Evolutionary conservation across 495 filamentous ascomycete species (phyloP).

Genomic region (Chlorociboria aeruginascens): DNA sequence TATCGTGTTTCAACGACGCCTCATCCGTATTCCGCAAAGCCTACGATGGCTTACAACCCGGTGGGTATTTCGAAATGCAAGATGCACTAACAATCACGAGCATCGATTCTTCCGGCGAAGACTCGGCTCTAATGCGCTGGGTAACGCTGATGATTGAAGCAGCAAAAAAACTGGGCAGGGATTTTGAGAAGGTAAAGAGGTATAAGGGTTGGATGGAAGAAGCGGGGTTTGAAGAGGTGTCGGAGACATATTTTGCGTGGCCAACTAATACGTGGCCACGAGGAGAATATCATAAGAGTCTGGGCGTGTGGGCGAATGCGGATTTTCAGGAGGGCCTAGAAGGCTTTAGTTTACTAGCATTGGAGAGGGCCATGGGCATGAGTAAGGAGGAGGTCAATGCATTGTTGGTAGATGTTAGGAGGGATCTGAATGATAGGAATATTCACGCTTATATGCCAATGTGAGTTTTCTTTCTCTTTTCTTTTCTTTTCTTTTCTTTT

Average conservation of each 20-base stretch:
- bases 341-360: slow-evolving; percentile 24
- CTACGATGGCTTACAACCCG: slow-evolving; percentile 23
- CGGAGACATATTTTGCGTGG: slow-evolving; percentile 35
- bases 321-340: slow-evolving; percentile 34
- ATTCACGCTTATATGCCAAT: slow-evolving; percentile 4
- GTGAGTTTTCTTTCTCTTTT: slow-evolving; percentile 1
- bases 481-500: neutral
- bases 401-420: slow-evolving; percentile 36
- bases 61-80: slow-evolving; percentile 37
- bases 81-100: slow-evolving; percentile 24
- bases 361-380: slow-evolving; percentile 33
- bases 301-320: slow-evolving; percentile 29
- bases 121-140: slow-evolving; percentile 21
- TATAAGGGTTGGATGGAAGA: slow-evolving; percentile 27
- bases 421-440: slow-evolving; percentile 28
- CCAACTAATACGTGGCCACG: slow-evolving; percentile 38
- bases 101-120: slow-evolving; percentile 14
- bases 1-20: slow-evolving; percentile 28
- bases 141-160: slow-evolving; percentile 17
- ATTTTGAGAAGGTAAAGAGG: slow-evolving; percentile 4
- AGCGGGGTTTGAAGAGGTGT: slow-evolving; percentile 47
- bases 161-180: slow-evolving; percentile 2
- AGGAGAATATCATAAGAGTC: slow-evolving; percentile 30
- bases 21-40: neutral
- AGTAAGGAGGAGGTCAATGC: slow-evolving; percentile 32